Evolutionary conservation across 2,329 filamentous ascomycete genomes (phyloP).

Genomic region (Penicillium crustosum): DNA sequence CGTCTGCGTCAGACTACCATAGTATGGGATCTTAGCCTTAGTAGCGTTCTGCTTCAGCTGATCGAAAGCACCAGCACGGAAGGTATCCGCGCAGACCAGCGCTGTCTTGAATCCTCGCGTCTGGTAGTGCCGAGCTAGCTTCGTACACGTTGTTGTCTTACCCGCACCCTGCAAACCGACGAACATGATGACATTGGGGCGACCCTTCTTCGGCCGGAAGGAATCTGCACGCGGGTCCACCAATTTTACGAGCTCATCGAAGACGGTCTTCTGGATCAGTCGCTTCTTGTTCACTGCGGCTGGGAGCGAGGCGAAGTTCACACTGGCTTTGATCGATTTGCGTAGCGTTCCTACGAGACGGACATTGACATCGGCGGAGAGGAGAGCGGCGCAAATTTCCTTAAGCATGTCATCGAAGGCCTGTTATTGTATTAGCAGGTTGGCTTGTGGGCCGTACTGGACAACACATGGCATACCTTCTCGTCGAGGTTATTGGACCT

Average conservation of each 20-base stretch:
- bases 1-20: conserved; percentile 92
- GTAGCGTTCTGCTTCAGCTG: conserved; percentile 98
- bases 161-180: conserved; percentile 96
- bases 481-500: conserved; percentile 91
- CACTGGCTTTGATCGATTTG: conserved; percentile 84
- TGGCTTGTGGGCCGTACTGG: conserved; percentile 1
- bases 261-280: conserved; percentile 95
- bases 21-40: conserved; percentile 98
- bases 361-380: conserved; percentile 97
- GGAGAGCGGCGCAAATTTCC: conserved; percentile 91
- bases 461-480: conserved; percentile 61
- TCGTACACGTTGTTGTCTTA: conserved; percentile 98
- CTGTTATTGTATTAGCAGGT: conserved; percentile 45
- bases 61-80: conserved; percentile 96
- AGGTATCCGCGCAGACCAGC: conserved; percentile 95
- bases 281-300: conserved; percentile 97
- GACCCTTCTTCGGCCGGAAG: conserved; percentile 96
- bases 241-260: conserved; percentile 91
- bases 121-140: conserved; percentile 92
- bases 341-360: conserved; percentile 86
- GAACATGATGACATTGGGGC: conserved; percentile 98
- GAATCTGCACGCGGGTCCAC: conserved; percentile 94
- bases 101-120: conserved; percentile 89
- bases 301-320: conserved; percentile 93
- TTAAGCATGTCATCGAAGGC: conserved; percentile 98